phyloP scores from a whole-genome alignment of 2,329 filamentous ascomycete genomes.

The Hypoxylon sp. region DNA sequence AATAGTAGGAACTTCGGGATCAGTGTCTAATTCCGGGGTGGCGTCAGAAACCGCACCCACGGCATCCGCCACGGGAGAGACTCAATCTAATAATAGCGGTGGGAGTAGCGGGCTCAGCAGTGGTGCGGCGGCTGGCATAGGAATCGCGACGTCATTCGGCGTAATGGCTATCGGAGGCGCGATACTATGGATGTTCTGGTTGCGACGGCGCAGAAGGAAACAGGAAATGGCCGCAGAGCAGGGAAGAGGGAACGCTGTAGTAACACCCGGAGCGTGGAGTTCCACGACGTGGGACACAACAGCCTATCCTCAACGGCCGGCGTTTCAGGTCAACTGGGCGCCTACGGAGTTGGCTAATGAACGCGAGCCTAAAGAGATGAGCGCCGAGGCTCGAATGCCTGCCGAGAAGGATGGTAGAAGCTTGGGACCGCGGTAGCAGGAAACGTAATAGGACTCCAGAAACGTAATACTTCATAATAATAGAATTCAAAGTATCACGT shows the following conservation, averaged over 20 bases:
- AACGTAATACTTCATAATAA: not conserved
- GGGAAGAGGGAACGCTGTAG: not conserved
- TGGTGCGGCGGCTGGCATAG: conserved; percentile 34
- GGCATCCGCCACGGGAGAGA: not conserved
- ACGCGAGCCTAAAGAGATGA: conserved; percentile 26
- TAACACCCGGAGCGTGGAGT: conserved; percentile 17
- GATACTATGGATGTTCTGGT: conserved; percentile 33
- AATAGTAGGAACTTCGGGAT: not conserved
- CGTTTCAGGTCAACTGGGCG: conserved; percentile 29
- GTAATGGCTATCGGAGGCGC: conserved; percentile 23
- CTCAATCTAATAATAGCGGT: conserved; percentile 2
- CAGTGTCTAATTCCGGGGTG: not conserved
- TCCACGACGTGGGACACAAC: conserved; percentile 19
- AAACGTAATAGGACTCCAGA: not conserved
- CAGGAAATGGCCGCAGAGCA: not conserved
- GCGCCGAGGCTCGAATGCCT: conserved; percentile 17
- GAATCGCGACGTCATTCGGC: conserved; percentile 21
- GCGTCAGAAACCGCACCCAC: conserved; percentile 29
- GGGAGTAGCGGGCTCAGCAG: conserved; percentile 19
- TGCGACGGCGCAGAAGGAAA: conserved; percentile 27
- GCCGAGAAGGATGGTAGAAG: conserved; percentile 25
- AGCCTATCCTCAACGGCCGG: not conserved
- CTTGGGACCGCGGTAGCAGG: conserved; percentile 12
- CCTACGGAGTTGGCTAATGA: conserved; percentile 32
- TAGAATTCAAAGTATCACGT: conserved; percentile 4